Evolutionary conservation across 176 grass and related monocot genomes (phyloP).

Genomic region (Metroxylon sagu): DNA sequence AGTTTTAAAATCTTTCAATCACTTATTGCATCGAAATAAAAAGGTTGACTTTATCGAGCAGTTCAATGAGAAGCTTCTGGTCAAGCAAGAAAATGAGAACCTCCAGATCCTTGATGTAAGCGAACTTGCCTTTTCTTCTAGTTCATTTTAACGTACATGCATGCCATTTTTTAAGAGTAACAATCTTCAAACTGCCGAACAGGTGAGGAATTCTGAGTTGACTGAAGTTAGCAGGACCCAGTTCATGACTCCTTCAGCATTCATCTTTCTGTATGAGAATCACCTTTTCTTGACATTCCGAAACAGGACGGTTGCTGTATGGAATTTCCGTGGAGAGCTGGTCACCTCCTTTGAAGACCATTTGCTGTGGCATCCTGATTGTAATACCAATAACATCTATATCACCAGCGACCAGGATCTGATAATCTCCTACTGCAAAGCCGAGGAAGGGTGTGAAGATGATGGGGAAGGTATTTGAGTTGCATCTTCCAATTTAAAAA

Average conservation of each 20-base stretch:
- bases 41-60: constrained; percentile 99
- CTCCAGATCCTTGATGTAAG: constrained; percentile 97
- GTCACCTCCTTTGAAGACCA: constrained; percentile 98
- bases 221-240: constrained; percentile 75
- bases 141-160: background rate
- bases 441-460: constrained; percentile 27
- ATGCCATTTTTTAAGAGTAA: background rate
- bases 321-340: constrained; percentile 95
- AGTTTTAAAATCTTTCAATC: constrained; percentile 72
- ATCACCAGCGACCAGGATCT: constrained; percentile 94
- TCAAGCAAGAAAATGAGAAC: constrained; percentile 95
- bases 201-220: constrained; percentile 86
- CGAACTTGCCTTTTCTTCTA: constrained; percentile 2
- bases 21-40: constrained; percentile 84
- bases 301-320: constrained; percentile 89
- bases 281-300: constrained; percentile 98
- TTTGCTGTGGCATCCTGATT: constrained; percentile 96
- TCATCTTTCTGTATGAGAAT: constrained; percentile 98
- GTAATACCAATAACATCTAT: constrained; percentile 62
- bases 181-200: background rate
- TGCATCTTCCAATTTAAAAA: no score
- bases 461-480: background rate
- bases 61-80: constrained; percentile 61
- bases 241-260: constrained; percentile 92
- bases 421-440: constrained; percentile 97